Base-by-base conservation (phyloP, 371 early-diverging fungal genomes). In the Syncephalastrum sp. region DNA sequence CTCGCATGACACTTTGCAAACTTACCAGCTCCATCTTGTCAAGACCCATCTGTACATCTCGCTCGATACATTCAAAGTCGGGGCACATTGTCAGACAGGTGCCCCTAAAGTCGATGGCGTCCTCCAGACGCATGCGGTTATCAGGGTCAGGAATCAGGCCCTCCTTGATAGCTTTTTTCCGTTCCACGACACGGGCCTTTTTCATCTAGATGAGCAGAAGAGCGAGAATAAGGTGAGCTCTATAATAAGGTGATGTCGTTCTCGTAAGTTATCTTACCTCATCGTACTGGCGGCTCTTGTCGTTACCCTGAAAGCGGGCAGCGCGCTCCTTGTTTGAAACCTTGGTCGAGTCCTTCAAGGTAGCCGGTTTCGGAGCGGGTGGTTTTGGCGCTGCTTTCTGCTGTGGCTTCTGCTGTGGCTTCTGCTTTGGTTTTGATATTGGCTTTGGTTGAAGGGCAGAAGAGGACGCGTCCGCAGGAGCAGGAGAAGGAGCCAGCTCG, bases 1-100 rank as follows among this genome's bases (percentile, higher is more conserved):
- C 38, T 33, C 29, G 1, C 13, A 43, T 21, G 14, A 42, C n/a
- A 5, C 14, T 19, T 25, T 5, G 6, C 5, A 23, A 41, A 29
- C 57, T 44, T 57, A 84, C 86, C 73, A 79, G 81, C 71, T 96
- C 95, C 49, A 91, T 83, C n/a, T 67, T 54, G 54, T 88, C 87
- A 47, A 94, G 54, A 42, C 74, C 77, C 52, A 87, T 84, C 48
- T 91, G 88, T 49, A 81, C 82, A 57, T 93, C 92, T 33, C 97
- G 80, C 61, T 95, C 93, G 29, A 91, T 79, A n/a, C 88, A 78
- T 69, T 96, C 97, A 63, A 85, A 95, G 56, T 85, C 89, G 0
- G 97, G 94, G 64, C 97, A 95, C 92, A 92, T 95, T 8, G 85
- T 85, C 64, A 64, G 61, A 57, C 96, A 95, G 4, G 91, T 91